Evolutionary conservation across 495 filamentous ascomycete species (phyloP), one percentile per base, ranked within the genome.

Genomic region (Penicillium fimorum): DNA sequence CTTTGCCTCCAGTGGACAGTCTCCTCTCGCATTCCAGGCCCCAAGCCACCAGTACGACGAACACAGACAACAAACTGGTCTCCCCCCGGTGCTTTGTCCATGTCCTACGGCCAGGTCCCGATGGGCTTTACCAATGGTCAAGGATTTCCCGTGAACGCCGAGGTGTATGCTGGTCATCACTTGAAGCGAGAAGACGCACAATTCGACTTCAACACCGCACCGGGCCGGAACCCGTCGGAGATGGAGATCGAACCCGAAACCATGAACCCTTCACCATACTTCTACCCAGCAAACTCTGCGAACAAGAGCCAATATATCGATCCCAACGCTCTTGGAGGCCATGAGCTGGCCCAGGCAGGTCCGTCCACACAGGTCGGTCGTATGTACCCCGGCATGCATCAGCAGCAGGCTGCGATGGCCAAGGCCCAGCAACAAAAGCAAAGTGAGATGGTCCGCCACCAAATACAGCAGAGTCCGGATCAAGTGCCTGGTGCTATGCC

Each of bases 41-140:
- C 92, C 93, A 9, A 96, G 91, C 65, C 91, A 96, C 76, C 88
- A 92, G 66, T 98, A 98, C 74, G 87, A 92, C 58, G 84, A 86
- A 43, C 90, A 96, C 73, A 87, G 88, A 71, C 93, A 98, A 66
- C 91, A 96, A 72, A 94, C 92, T 4, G 90, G 91, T 53, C 80
- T 96, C 29, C 88, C 92, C 84, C 88, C 1, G 90, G 89, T 42
- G 91, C 87, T 25, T 67, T 94, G 57, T 84, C 88, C 1, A 74
- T 88, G 63, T 84, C 85, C 32, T 81, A 88, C 63, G 87, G 84
- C 66, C 77, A 85, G 50, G 75, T 71, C 59, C 59, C 69, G 7
- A 79, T 84, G 55, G 75, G 81, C 48, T 83, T 79, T 60, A 73
- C 75, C 47, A 80, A 81, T 55, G 70, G 71, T 49, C 73, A 69